Conservation (phyloP, 331 rosid species). For the Arachis monticola region DNA sequence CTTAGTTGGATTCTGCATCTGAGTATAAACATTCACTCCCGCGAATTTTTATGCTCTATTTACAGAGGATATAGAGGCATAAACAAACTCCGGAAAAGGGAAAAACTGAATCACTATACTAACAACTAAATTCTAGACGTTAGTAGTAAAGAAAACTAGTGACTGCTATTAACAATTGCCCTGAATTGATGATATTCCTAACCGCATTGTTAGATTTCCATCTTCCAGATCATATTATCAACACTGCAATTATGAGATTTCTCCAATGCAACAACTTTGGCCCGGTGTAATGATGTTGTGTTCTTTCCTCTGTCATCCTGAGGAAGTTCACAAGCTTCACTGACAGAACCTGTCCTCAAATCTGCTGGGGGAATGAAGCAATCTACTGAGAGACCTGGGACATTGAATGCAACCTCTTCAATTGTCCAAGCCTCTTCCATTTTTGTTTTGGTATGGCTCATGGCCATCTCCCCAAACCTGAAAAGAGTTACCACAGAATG, state of each 20-base stretch:
- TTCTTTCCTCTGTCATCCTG: constrained; percentile 78
- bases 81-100: constrained; percentile 59
- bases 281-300: constrained; percentile 56
- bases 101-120: constrained; percentile 62
- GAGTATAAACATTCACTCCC: constrained; percentile 86
- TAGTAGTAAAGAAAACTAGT: constrained; percentile 62
- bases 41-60: constrained; percentile 94
- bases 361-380: constrained; percentile 99
- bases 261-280: constrained; percentile 89
- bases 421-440: constrained; percentile 99
- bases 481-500: constrained; percentile 94
- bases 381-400: constrained; percentile 86
- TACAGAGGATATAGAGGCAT: constrained; percentile 84
- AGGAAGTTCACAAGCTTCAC: constrained; percentile 82
- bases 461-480: constrained; percentile 97
- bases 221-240: constrained; percentile 79
- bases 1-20: constrained; percentile 81
- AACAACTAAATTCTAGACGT: constrained; percentile 55
- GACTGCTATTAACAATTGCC: constrained; percentile 87
- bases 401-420: constrained; percentile 95
- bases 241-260: constrained; percentile 56
- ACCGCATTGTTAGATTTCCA: constrained; percentile 58
- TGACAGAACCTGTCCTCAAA: constrained; percentile 67
- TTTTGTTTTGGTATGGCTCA: constrained; percentile 96
- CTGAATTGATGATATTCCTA: constrained; percentile 48